Conservation (phyloP, 371 early-diverging fungal genomes). For the Chytridium lagenaria region DNA sequence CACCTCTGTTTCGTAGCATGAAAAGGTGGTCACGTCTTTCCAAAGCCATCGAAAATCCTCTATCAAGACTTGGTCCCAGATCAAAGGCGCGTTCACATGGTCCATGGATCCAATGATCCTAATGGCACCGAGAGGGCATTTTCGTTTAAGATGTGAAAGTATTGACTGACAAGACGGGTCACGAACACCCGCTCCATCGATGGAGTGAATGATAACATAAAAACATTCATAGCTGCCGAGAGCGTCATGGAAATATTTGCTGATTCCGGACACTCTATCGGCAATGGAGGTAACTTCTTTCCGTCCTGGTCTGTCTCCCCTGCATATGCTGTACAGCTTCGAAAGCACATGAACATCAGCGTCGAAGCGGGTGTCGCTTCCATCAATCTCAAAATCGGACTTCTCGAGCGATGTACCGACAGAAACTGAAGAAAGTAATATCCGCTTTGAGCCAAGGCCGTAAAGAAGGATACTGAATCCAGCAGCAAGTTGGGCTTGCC, state of each 20-base stretch:
- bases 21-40: slow-evolving; percentile 91
- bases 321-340: slow-evolving; percentile 52
- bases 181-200: slow-evolving; percentile 87
- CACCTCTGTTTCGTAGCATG: slow-evolving; percentile 79
- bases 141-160: slow-evolving; percentile 68
- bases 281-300: background rate
- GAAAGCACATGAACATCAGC: background rate
- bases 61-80: slow-evolving; percentile 82
- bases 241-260: slow-evolving; percentile 63
- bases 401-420: no score
- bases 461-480: slow-evolving; percentile 87
- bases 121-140: slow-evolving; percentile 60
- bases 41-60: slow-evolving; percentile 81
- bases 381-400: slow-evolving; percentile 84
- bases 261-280: slow-evolving; percentile 67
- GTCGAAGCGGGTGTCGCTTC: slow-evolving; percentile 64
- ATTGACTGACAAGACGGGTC: slow-evolving; percentile 70
- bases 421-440: no score
- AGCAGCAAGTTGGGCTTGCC: slow-evolving; percentile 80
- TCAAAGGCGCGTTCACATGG: slow-evolving; percentile 84
- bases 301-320: background rate
- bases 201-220: slow-evolving; percentile 85
- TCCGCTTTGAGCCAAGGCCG: slow-evolving; percentile 89
- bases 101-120: slow-evolving; percentile 87
- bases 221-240: slow-evolving; percentile 61